A percentile compares a stretch with the other conserved stretches of the same genome.
phyloP scores from a whole-genome alignment of 208 protist species.

The Acanthamoeba polyphaga region DNA sequence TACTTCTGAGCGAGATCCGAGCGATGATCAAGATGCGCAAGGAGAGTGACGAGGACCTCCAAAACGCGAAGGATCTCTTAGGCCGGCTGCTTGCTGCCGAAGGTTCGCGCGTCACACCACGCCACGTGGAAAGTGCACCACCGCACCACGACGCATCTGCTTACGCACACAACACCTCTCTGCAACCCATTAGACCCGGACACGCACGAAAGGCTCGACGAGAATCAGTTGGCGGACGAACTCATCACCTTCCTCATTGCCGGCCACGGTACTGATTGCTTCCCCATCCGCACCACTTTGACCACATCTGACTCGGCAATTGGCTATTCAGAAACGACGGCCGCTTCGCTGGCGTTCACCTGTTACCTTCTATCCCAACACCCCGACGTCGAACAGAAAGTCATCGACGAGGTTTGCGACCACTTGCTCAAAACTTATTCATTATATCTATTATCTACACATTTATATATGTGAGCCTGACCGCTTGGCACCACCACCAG shows the following conservation, averaged over 20 bases:
- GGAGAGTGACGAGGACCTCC: constrained; percentile 16
- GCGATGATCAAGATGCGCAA: constrained; percentile 50
- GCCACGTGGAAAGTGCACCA: background rate
- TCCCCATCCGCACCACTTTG: too few species aligned
- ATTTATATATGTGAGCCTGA: too few species aligned
- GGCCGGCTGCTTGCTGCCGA: constrained; percentile 49
- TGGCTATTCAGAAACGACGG: constrained; percentile 12
- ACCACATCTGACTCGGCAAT: background rate
- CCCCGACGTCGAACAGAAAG: constrained; percentile 27
- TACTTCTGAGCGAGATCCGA: constrained; percentile 7
- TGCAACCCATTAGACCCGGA: background rate
- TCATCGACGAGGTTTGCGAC: constrained; percentile 1
- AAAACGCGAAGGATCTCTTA: constrained; percentile 32
- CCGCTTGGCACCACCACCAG: background rate
- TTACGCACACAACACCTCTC: background rate
- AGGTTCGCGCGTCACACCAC: background rate
- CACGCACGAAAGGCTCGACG: constrained; percentile 11
- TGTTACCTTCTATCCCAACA: constrained; percentile 21
- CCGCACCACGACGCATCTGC: background rate
- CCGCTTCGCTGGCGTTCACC: constrained; percentile 55
- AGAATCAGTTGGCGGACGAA: constrained; percentile 28
- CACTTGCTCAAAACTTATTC: background rate
- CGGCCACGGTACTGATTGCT: background rate
- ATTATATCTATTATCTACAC: too few species aligned
- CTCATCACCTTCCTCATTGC: constrained; percentile 61